Evolutionary conservation across 2,329 filamentous ascomycete genomes (phyloP).

Genomic region (Verticillium nonalfalfae): DNA sequence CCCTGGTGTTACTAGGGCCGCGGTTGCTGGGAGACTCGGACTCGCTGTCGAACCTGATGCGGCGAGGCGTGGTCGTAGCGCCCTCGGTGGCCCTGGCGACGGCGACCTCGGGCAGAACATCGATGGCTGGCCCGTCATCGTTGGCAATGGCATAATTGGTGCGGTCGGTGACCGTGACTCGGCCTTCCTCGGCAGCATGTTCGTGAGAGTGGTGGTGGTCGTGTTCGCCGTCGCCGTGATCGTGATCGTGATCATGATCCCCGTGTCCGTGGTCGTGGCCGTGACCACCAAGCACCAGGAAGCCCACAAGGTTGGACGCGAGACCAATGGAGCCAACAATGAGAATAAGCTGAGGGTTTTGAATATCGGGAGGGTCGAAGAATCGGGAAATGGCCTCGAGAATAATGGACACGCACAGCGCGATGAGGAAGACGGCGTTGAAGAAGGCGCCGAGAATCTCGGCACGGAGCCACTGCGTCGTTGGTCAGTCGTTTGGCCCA

Average conservation of each 20-base stretch:
- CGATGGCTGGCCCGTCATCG: conserved; percentile 48
- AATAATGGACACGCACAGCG: conserved; percentile 91
- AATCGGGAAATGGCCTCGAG: conserved; percentile 91
- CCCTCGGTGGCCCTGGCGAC: conserved; percentile 40
- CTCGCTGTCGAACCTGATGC: conserved; percentile 31
- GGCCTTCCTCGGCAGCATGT: conserved; percentile 45
- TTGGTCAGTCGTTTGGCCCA: neutral
- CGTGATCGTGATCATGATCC: conserved; percentile 20
- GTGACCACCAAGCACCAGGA: conserved; percentile 89
- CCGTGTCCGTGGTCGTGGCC: conserved; percentile 62
- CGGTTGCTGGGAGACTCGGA: conserved; percentile 21
- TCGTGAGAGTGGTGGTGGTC: conserved; percentile 21
- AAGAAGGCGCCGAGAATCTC: conserved; percentile 95
- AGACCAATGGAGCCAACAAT: conserved; percentile 84
- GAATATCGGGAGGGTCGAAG: conserved; percentile 82
- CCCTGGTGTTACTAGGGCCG: conserved; percentile 23
- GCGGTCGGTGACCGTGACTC: conserved; percentile 33
- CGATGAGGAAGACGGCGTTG: conserved; percentile 96
- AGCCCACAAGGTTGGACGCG: conserved; percentile 79
- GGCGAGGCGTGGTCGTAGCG: conserved; percentile 27
- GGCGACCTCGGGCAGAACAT: conserved; percentile 47
- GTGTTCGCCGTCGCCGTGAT: conserved; percentile 19
- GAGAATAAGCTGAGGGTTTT: conserved; percentile 78
- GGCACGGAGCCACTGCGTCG: conserved; percentile 78
- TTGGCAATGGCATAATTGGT: conserved; percentile 36